Conservation (phyloP, 2,329 filamentous ascomycete species). For the Pseudocercospora cruenta region DNA sequence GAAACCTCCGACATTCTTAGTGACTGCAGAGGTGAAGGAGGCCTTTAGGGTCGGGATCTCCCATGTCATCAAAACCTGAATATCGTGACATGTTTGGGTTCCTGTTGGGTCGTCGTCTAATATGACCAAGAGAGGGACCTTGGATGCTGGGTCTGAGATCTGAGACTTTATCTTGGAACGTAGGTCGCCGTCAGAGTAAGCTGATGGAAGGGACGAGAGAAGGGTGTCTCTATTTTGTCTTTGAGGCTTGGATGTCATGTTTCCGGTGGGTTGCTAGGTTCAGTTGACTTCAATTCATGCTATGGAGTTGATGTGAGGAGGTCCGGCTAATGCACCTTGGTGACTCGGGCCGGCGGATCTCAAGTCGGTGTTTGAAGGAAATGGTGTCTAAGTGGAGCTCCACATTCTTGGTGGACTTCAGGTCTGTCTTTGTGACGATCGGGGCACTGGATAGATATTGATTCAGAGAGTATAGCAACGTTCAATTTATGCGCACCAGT, state of each 20-base stretch:
- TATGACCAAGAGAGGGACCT: constrained; percentile 14
- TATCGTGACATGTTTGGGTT: constrained; percentile 65
- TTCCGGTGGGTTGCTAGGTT: not conserved
- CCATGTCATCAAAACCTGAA: constrained; percentile 61
- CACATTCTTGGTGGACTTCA: no score
- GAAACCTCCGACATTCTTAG: constrained; percentile 49
- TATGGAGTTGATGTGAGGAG: no score
- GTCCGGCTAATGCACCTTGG: no score
- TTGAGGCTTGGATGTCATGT: not conserved
- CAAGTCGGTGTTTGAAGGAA: no score
- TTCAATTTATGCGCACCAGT: no score
- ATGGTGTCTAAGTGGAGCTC: no score
- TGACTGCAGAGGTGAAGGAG: constrained; percentile 46
- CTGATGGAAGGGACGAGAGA: constrained; percentile 15
- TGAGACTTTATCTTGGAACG: constrained; percentile 16
- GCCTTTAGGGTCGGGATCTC: constrained; percentile 48
- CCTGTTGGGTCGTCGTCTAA: constrained; percentile 47
- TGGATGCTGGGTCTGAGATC: no score
- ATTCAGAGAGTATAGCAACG: no score
- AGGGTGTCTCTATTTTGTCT: constrained; percentile 12
- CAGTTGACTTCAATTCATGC: no score
- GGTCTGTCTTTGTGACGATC: no score
- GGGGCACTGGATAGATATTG: no score
- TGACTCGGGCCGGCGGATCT: no score
- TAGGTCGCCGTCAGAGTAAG: constrained; percentile 10